Evolutionary conservation across 2,329 filamentous ascomycete genomes (phyloP), one percentile per base, ranked within the genome.

Genomic region (Corniculantispora saksenae): DNA sequence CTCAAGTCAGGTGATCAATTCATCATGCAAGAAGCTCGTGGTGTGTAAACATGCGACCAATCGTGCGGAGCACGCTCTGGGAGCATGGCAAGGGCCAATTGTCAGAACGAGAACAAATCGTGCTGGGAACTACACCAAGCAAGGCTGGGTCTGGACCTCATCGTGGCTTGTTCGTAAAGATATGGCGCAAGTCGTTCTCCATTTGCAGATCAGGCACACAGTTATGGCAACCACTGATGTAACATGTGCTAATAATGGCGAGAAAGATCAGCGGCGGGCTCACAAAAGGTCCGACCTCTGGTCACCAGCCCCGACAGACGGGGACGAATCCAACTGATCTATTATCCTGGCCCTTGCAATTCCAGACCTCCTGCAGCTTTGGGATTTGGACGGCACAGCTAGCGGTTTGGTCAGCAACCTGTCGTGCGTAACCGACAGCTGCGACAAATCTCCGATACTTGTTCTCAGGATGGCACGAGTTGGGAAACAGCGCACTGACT

Each of bases 1-100:
- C 19, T 21, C 32, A 48, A 61, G 59, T 61, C 59, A 61, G 59
- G 48, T 61, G 59, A 61, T 54, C 59, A 17, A 21, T 17, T 19
- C 25, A 61, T 32, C 48, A 61, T 61, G 59, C 59, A 61, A 61
- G 48, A 61, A 47, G n/a, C 19, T n/a, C 43, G 19, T 17, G 6
- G 23, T 25, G 25, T 21, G 32, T 43, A 45, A 54, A 23, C 19
- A 45, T 21, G 23, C 59, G 19, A 27, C 48, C 38, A 54, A 60
- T 60, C 27, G 5, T 35, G 29, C 27, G 13, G 10, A 38, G 12
- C 45, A 38, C 10, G 45, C 8, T 19, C 10, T 35, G 29, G 45
- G 27, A 60, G 57, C 57, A 45, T n/a, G 19, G 15, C 45, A 50
- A 61, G 58, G 58, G 45, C 29, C 6, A 25, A 43, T n/a, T 40